Evolutionary conservation across 2,329 filamentous ascomycete genomes (phyloP).

Genomic region (Cercospora sp.): DNA sequence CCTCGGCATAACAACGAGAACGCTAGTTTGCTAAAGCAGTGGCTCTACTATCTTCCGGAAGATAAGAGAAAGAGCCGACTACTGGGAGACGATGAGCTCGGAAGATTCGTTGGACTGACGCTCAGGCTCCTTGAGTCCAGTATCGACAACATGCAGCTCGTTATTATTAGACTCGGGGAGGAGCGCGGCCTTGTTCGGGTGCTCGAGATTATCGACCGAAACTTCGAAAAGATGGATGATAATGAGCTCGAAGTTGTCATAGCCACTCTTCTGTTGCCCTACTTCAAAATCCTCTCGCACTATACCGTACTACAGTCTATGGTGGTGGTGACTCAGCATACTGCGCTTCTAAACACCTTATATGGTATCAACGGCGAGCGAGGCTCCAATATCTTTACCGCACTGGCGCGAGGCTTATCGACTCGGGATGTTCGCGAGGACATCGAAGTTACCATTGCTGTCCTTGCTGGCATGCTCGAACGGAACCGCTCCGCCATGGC

Average conservation of each 20-base stretch:
- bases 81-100: too few relatives aligned
- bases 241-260: neutral
- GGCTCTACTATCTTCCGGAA: too few relatives aligned
- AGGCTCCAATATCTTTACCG: constrained; percentile 10
- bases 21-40: too few relatives aligned
- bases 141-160: too few relatives aligned
- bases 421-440: neutral
- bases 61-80: too few relatives aligned
- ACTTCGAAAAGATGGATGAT: constrained; percentile 1
- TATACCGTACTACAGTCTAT: constrained; percentile 10
- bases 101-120: too few relatives aligned
- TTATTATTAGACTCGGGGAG: too few relatives aligned
- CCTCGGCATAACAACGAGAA: too few relatives aligned
- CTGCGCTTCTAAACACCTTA: constrained; percentile 14
- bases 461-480: constrained; percentile 15
- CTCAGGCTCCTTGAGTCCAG: too few relatives aligned
- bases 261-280: constrained; percentile 10
- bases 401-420: neutral
- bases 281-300: constrained; percentile 20
- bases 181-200: too few relatives aligned
- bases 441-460: constrained; percentile 8
- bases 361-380: constrained; percentile 13
- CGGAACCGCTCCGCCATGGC: constrained; percentile 12
- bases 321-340: constrained; percentile 9
- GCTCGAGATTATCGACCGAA: neutral